Base-by-base conservation (phyloP, 1,284 basidiomycete genomes). In the Trametes polyzona region DNA sequence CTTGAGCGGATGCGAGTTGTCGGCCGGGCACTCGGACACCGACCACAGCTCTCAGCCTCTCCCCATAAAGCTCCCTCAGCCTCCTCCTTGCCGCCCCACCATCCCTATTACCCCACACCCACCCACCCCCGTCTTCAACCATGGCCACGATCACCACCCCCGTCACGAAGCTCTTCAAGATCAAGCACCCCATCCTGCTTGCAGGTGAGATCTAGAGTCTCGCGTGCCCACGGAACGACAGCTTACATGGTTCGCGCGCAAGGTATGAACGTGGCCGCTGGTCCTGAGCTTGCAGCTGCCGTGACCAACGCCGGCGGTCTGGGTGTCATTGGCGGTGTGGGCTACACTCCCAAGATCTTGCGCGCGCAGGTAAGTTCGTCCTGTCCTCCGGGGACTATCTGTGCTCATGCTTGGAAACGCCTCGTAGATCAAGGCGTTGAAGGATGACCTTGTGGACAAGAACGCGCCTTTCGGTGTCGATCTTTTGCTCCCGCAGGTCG, bases 191-290 rank as follows among this genome's bases (percentile, higher is more conserved):
- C 43, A 83, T 96, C 65, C 74, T 96, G 59, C 86, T 96, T 26
- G 94, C 95, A 55, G 92, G 92, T 76, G 62, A 64, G 69, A 58
- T 30, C 26, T 4, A 10, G n/a, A 6, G 19, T 23, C 19, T 16
- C 26, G 23, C 36, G 19, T 33, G 2, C 7, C 10, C 27, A 19
- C 10, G 21, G 9, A 14, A 14, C 12, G 19, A 21, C 30, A 19
- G 4, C 19, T 7, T 14, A 3, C 5, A 7, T 24, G 10, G 35
- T 8, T 16, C 10, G 47, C 14, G 12, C 14, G 21, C 27, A 29
- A 76, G 89, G 91, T 17, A 93, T 94, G 92, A 93, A 94, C 68
- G 88, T 92, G 17, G 92, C 92, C 33, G 90, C 93, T 46, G 93
- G 93, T 16, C 91, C 93, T 17, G 90, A 92, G 70, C 83, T 95